Evolutionary conservation across 371 early-diverging fungal genomes (phyloP).

Genomic region (Capillidium heterosporum): DNA sequence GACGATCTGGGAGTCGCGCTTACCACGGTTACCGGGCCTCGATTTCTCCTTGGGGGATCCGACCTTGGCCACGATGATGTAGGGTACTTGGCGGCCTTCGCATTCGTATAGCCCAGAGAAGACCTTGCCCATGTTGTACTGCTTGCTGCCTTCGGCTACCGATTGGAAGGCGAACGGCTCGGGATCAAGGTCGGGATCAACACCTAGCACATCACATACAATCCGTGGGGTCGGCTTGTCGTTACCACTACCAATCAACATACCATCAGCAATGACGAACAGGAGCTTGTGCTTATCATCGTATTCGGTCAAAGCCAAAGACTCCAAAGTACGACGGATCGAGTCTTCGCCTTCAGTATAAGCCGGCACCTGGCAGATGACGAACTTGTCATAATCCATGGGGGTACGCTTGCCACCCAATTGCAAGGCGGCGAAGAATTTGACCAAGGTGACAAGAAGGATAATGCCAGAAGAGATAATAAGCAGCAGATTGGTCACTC

Average conservation of each 20-base stretch:
- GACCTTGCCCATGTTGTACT: slow-evolving; percentile 77
- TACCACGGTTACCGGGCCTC: slow-evolving; percentile 73
- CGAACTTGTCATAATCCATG: slow-evolving; percentile 75
- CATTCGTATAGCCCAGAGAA: slow-evolving; percentile 76
- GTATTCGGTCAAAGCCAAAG: slow-evolving; percentile 40
- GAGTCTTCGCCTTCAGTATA: slow-evolving; percentile 71
- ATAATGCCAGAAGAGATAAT: slow-evolving; percentile 56
- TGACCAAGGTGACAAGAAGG: slow-evolving; percentile 66
- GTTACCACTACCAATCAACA: slow-evolving; percentile 79
- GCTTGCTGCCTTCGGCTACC: slow-evolving; percentile 65
- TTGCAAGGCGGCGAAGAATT: slow-evolving; percentile 82
- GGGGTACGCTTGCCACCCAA: slow-evolving; percentile 53
- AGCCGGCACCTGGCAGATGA: slow-evolving; percentile 75
- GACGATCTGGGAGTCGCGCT: slow-evolving; percentile 69
- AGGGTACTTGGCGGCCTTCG: slow-evolving; percentile 64
- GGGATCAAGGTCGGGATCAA: slow-evolving; percentile 56
- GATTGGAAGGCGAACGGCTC: slow-evolving; percentile 76
- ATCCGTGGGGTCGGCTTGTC: slow-evolving; percentile 80
- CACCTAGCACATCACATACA: slow-evolving; percentile 64
- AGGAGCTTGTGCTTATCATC: slow-evolving; percentile 54
- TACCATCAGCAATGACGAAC: slow-evolving; percentile 66
- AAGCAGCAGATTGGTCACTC: slow-evolving; percentile 73
- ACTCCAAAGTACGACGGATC: slow-evolving; percentile 44
- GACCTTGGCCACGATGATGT: slow-evolving; percentile 64
- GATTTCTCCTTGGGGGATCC: slow-evolving; percentile 43